These are phyloP conservation scores for Phytophthora aleatoria DNA, from an alignment of 352 stramenopile genomes.

Conservation along the genomic window DNA sequence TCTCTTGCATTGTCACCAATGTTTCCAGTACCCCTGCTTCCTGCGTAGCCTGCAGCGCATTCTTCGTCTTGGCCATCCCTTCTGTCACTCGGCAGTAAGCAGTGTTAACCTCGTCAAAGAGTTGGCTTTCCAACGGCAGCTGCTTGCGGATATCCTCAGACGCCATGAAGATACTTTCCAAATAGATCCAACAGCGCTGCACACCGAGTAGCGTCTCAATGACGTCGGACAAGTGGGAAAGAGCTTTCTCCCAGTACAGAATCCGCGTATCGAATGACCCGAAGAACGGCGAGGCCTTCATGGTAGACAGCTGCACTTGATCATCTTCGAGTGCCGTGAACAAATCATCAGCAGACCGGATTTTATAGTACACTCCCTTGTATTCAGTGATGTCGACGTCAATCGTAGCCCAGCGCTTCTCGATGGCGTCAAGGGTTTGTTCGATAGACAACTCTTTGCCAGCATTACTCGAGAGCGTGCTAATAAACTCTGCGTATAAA, in stretches of 20 bases:
- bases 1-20: constrained; percentile 84
- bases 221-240: constrained; percentile 90
- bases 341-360: constrained; percentile 89
- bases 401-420: constrained; percentile 86
- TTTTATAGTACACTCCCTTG: constrained; percentile 94
- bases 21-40: constrained; percentile 61
- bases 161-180: constrained; percentile 96
- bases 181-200: constrained; percentile 95
- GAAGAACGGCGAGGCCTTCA: constrained; percentile 95
- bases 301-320: constrained; percentile 91
- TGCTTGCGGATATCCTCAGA: constrained; percentile 95
- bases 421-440: constrained; percentile 86
- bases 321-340: constrained; percentile 93
- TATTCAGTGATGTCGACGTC: constrained; percentile 92
- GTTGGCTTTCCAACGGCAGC: constrained; percentile 80
- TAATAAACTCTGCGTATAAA: constrained; percentile 91
- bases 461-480: constrained; percentile 89
- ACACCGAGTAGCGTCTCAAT: constrained; percentile 90
- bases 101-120: constrained; percentile 90
- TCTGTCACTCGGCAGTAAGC: constrained; percentile 79
- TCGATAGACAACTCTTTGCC: constrained; percentile 94
- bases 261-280: constrained; percentile 89
- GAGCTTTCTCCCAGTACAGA: constrained; percentile 86
- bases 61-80: constrained; percentile 78
- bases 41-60: constrained; percentile 74